Percentiles rank a stretch among this genome's conserved stretches.
These are phyloP conservation scores for Pseudocercospora macadamiae DNA, from an alignment of 2,329 filamentous ascomycete genomes.

Conservation along the genomic window DNA sequence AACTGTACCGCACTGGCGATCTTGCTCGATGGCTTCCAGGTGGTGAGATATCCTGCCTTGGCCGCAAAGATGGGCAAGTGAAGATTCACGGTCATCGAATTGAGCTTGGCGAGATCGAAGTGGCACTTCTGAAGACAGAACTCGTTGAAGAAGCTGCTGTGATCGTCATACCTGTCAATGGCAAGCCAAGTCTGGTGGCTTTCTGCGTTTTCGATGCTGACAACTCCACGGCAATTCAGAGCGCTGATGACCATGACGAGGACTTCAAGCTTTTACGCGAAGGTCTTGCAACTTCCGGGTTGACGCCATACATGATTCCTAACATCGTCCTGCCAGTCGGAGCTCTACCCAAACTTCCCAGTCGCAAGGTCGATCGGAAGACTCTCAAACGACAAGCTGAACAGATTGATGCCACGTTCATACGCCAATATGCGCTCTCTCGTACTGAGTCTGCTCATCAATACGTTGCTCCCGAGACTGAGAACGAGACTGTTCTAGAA, in stretches of 20 bases:
- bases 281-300: background rate
- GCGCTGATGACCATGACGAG: background rate
- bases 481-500: background rate
- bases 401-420: background rate
- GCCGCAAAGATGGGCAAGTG: conserved; percentile 15
- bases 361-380: background rate
- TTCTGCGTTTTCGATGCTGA: background rate
- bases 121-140: background rate
- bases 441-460: background rate
- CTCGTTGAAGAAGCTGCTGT: background rate
- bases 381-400: background rate
- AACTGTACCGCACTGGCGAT: conserved; percentile 9
- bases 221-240: background rate
- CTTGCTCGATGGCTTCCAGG: conserved; percentile 4
- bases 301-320: background rate
- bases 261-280: background rate
- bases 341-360: background rate
- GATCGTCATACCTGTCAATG: background rate
- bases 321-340: background rate
- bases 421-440: background rate
- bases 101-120: conserved; percentile 16
- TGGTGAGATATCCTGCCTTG: background rate
- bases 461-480: background rate
- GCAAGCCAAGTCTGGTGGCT: background rate
- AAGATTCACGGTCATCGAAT: conserved; percentile 13